Evolutionary conservation across 2,329 filamentous ascomycete genomes (phyloP), one percentile per base, ranked within the genome.

Genomic region (Aspergillus quadrilineatus): DNA sequence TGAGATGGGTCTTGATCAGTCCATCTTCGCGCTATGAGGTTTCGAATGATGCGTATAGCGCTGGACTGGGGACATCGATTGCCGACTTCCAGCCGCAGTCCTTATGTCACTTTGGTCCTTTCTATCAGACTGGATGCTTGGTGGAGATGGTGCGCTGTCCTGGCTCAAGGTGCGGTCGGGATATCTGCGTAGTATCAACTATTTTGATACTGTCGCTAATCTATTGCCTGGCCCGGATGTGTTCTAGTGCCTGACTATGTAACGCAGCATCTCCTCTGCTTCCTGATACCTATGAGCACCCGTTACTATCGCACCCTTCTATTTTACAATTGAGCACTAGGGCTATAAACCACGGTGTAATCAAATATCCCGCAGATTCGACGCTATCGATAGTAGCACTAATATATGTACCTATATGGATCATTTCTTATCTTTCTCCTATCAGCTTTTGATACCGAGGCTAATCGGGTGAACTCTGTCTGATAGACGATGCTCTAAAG

Each of bases 381-480:
- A 12, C 2, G 26, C 14, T 15, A n/a, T 26, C 41, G 12, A 7
- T 15, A n/a, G 37, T n/a, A 39, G 15, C 37, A 15, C 17, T n/a
- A 15, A 22, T 6, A 39, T 39, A n/a, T 12, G 12, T 36, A 41
- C 12, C 10, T 15, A n/a, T 7, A 22, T 22, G 8, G 39, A 8
- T 10, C 10, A 17, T 22, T 7, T n/a, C 51, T 48, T 54, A 54
- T 48, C 51, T 54, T 54, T 54, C 51, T 39, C 44, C 36, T 54
- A 48, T 54, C 51, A 48, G 22, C 32, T 49, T 17, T 26, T 34
- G 14, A 32, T 39, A 28, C 46, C 46, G 46, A 49, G 46, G 46
- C 15, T 29, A 6, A 29, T 28, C 10, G 6, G 4, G 39, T 17
- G 39, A 10, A 42, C 3, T 8, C n/a, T 14, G 12, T 14, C 36